These are phyloP conservation scores for Colletotrichum sp. DNA, from an alignment of 2,329 filamentous ascomycete species.

Conservation along the genomic window DNA sequence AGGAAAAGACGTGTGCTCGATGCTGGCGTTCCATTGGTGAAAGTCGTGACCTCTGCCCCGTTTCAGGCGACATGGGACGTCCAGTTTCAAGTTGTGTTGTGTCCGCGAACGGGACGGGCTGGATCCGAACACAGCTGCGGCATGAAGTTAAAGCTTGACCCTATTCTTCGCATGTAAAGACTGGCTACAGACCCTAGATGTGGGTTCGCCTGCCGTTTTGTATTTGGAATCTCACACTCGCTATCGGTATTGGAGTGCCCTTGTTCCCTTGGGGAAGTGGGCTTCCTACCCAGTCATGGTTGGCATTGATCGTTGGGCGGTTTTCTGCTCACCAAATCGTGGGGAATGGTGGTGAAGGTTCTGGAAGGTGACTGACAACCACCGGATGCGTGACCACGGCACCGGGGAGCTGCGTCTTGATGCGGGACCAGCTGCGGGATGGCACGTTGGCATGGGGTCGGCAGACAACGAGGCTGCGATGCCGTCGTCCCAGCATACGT, in stretches of 20 bases:
- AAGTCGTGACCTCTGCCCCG: neutral
- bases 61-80: slow-evolving; percentile 26
- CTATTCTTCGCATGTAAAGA: neutral
- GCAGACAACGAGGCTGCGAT: neutral
- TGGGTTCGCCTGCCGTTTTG: neutral
- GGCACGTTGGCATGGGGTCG: neutral
- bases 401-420: neutral
- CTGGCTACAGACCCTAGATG: neutral
- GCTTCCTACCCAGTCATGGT: neutral
- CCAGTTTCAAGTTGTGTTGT: slow-evolving; percentile 28
- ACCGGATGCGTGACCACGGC: neutral
- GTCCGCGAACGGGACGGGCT: slow-evolving; percentile 28
- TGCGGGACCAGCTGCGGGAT: neutral
- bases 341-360: neutral
- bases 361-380: neutral
- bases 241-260: neutral
- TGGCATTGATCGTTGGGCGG: neutral
- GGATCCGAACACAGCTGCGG: slow-evolving; percentile 22
- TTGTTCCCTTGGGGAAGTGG: neutral
- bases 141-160: slow-evolving; percentile 18
- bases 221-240: slow-evolving; percentile 12
- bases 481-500: neutral
- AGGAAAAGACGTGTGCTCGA: neutral
- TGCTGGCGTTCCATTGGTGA: neutral
- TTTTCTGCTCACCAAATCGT: neutral